These are phyloP conservation scores for Wickerhamiella vanderwaltii DNA, from an alignment of 805 yeast species.

Conservation along the genomic window DNA sequence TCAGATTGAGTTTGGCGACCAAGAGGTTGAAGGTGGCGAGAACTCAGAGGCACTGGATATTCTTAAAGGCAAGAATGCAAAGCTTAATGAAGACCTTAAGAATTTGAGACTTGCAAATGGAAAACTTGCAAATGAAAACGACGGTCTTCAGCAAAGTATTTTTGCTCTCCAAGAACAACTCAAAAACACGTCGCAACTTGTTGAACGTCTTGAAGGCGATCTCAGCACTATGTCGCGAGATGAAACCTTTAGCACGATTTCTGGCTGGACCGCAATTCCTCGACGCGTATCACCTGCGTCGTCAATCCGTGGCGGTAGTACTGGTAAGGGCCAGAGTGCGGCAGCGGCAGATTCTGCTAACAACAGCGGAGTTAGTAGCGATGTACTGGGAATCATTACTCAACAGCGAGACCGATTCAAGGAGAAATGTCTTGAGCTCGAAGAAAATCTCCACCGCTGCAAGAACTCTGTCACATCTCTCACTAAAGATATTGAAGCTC, in stretches of 20 bases:
- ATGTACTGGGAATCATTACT: conserved; percentile 72
- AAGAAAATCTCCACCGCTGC: conserved; percentile 60
- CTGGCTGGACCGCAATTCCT: conserved; percentile 28
- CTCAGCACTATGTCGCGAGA: conserved; percentile 28
- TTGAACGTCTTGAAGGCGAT: conserved; percentile 62
- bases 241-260: conserved; percentile 26
- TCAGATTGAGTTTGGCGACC: conserved; percentile 45
- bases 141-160: conserved; percentile 23
- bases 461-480: conserved; percentile 43
- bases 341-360: conserved; percentile 15
- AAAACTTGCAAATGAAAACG: conserved; percentile 39
- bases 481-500: conserved; percentile 46
- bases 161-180: conserved; percentile 20
- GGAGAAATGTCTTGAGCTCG: conserved; percentile 68
- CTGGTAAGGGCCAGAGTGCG: conserved; percentile 13
- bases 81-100: conserved; percentile 14
- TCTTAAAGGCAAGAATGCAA: conserved; percentile 10
- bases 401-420: conserved; percentile 93
- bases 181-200: conserved; percentile 34
- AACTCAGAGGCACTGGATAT: conserved; percentile 9
- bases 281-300: conserved; percentile 33
- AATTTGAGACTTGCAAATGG: conserved; percentile 23
- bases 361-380: conserved; percentile 16
- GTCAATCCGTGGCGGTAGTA: conserved; percentile 12
- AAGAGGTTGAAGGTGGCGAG: background rate